A percentile compares a stretch with the other conserved stretches of the same genome.
phyloP scores from a whole-genome alignment of 2,329 filamentous ascomycete species.

The Claviceps sp. region DNA sequence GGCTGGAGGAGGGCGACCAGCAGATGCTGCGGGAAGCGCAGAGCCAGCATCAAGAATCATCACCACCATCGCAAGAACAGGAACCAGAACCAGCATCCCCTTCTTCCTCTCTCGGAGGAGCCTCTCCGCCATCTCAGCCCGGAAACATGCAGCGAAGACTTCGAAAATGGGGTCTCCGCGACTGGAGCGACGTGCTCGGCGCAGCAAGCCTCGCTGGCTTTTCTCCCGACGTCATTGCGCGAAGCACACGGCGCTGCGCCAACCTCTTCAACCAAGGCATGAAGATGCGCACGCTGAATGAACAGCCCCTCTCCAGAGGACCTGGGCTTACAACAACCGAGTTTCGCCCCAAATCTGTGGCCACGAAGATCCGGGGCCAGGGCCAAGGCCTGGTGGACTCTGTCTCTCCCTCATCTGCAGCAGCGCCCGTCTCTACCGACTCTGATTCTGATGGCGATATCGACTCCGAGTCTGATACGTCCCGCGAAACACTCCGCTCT shows the following conservation, averaged over 20 bases:
- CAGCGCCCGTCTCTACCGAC: slow-evolving; percentile 9
- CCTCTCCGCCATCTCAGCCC: neutral
- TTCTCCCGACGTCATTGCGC: slow-evolving; percentile 47
- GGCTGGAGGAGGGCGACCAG: slow-evolving; percentile 18
- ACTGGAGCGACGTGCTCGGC: slow-evolving; percentile 79
- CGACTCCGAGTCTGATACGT: slow-evolving; percentile 17
- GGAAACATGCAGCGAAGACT: slow-evolving; percentile 14
- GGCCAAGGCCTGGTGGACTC: too few relatives aligned
- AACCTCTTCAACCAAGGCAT: slow-evolving; percentile 63
- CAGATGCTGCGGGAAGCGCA: neutral
- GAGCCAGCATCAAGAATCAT: neutral
- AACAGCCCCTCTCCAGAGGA: slow-evolving; percentile 14
- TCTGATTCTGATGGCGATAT: slow-evolving; percentile 9
- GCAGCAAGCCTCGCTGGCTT: slow-evolving; percentile 66
- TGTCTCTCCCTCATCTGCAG: slow-evolving; percentile 8
- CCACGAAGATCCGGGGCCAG: slow-evolving; percentile 1
- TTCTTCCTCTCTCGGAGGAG: neutral
- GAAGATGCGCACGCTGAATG: slow-evolving; percentile 43
- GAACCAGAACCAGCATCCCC: neutral
- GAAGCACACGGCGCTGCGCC: slow-evolving; percentile 61
- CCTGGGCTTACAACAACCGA: slow-evolving; percentile 14
- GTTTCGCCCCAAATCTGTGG: slow-evolving; percentile 16
- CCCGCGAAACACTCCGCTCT: slow-evolving; percentile 5
- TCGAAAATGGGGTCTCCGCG: slow-evolving; percentile 36
- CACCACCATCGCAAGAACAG: neutral